Evolutionary conservation across 805 yeast species (phyloP).

Genomic region (Lachancea thermotolerans): DNA sequence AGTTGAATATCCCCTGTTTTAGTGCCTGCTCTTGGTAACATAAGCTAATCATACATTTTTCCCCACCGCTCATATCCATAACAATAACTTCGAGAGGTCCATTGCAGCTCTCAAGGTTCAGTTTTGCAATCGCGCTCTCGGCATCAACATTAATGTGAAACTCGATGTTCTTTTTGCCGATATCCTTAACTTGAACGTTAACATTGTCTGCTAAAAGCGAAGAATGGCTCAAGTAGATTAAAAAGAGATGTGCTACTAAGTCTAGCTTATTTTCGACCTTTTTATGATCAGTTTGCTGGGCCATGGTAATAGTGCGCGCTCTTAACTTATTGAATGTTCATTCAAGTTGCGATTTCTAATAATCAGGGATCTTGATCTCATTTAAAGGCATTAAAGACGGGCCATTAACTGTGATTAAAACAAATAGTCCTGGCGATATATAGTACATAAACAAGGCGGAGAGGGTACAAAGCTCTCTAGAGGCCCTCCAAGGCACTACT

Average conservation of each 20-base stretch:
- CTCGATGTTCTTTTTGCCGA: slow-evolving; percentile 4
- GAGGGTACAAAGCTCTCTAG: not conserved
- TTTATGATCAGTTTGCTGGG: not conserved
- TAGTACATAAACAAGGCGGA: not conserved
- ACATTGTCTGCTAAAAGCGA: slow-evolving; percentile 1
- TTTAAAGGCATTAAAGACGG: not conserved
- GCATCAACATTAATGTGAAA: not conserved
- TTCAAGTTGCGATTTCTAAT: no score
- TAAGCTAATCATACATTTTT: slow-evolving; percentile 16
- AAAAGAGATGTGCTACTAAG: slow-evolving; percentile 7
- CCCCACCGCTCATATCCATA: slow-evolving; percentile 8
- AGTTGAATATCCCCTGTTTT: slow-evolving; percentile 15
- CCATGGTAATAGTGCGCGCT: not conserved
- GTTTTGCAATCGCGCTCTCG: not conserved
- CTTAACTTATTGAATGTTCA: not conserved
- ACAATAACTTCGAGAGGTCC: slow-evolving; percentile 5
- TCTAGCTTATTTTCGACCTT: slow-evolving; percentile 8
- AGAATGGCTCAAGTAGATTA: slow-evolving; percentile 6
- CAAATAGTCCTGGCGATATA: not conserved
- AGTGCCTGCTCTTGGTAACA: slow-evolving; percentile 11
- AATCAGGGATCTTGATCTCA: not conserved
- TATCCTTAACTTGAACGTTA: slow-evolving; percentile 4
- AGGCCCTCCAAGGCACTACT: slow-evolving; percentile 17
- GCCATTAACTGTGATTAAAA: not conserved
- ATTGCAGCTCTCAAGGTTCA: not conserved